Evolutionary conservation across 2,329 filamentous ascomycete genomes (phyloP), one percentile per base, ranked within the genome.

Genomic region (Rhytidhysteron rufulum): DNA sequence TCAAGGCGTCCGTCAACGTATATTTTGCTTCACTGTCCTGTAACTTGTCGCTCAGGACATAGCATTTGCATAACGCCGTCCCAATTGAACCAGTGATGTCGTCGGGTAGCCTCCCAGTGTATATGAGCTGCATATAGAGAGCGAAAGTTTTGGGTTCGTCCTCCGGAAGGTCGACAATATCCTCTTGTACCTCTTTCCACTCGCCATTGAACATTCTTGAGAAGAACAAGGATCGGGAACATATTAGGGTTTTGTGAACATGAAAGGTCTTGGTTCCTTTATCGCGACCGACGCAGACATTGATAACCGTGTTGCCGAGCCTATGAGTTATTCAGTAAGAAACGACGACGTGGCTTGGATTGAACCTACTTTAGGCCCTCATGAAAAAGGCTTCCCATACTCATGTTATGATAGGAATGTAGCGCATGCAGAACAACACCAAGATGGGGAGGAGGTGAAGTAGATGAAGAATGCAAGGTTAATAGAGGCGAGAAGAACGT

Each of bases 1-100:
- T 34, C 5, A 57, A 15, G 1, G 43, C 45, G 15, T 51, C 40
- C 15, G 56, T 36, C 3, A 51, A 41, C 4, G 41, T 41, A 27
- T 60, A 57, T 11, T 36, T 44, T 38, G 57, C 57, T 2, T 20
- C 29, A 20, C 52, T 44, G 22, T 60, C 55, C 3, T 31, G 21
- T 4, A 58, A 15, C 15, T 45, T 40, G 2, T 42, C 38, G 6
- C 48, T 55, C 1, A 60, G 39, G 15, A 52, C 18, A 41, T 56
- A 57, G n/a, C 49, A 37, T 4, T 42, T 32, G 3, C 42, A 41
- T 1, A 60, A 41, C 24, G 7, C 13, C 24, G 13, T 27, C 24
- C 13, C 24, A 7, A 27, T 17, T 37, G 13, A 9, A 4, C 13
- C 15, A 4, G 18, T 13, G 8, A 8, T 13, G 13, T 7, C 24